phyloP scores from a whole-genome alignment of 192 early-diverging fungal genomes.

The Bifiguratus adelaidae region DNA sequence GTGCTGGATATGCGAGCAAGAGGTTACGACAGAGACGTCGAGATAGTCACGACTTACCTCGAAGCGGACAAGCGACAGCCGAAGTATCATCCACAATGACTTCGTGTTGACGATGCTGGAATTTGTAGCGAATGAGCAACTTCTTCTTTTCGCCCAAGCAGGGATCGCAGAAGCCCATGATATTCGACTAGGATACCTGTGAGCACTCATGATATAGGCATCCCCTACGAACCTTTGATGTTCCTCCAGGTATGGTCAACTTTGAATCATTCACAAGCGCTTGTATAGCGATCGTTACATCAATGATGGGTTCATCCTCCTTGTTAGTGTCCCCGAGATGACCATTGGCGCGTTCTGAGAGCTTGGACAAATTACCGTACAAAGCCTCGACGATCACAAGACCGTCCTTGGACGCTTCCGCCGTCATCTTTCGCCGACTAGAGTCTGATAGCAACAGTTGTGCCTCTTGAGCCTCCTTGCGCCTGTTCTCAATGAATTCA shows the following conservation, averaged over 20 bases:
- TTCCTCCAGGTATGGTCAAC: conserved; percentile 76
- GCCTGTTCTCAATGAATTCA: conserved; percentile 47
- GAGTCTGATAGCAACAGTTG: conserved; percentile 56
- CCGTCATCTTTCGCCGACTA: conserved; percentile 52
- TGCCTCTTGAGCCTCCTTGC: conserved; percentile 72
- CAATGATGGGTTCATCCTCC: conserved; percentile 32
- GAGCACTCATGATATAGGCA: not conserved
- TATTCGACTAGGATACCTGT: conserved; percentile 39
- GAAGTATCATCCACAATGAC: conserved; percentile 67
- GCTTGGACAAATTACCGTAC: conserved; percentile 69
- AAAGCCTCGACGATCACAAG: conserved; percentile 78
- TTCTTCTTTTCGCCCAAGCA: conserved; percentile 81
- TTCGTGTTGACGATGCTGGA: conserved; percentile 71
- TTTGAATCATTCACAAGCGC: conserved; percentile 75
- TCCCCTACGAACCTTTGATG: conserved; percentile 60
- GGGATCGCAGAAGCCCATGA: conserved; percentile 94
- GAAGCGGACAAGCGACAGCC: conserved; percentile 74
- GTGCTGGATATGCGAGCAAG: not conserved
- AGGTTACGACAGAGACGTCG: not conserved
- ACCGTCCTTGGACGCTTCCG: conserved; percentile 51
- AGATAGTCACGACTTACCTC: conserved; percentile 29
- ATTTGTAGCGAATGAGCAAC: conserved; percentile 77
- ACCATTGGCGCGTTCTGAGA: conserved; percentile 5
- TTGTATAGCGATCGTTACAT: conserved; percentile 84
- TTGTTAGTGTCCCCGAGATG: conserved; percentile 6